These are phyloP conservation scores for Elongisporangium senticosum DNA, from an alignment of 352 stramenopile genomes.

Conservation along the genomic window DNA sequence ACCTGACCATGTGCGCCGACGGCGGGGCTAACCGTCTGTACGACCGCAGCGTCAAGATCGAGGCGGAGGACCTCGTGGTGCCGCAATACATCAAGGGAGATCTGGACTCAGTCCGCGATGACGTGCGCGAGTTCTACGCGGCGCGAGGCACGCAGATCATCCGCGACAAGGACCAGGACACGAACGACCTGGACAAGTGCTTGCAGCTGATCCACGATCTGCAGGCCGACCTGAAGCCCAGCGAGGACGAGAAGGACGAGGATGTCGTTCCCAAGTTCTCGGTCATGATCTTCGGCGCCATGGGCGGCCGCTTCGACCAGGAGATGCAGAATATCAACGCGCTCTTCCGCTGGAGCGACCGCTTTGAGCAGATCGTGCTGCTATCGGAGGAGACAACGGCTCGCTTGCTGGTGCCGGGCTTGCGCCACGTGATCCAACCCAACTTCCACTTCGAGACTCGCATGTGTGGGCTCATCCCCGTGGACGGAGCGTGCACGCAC, in stretches of 20 bases:
- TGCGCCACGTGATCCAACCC: constrained; percentile 66
- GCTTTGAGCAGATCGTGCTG: constrained; percentile 81
- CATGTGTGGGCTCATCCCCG: constrained; percentile 92
- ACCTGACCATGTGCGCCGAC: constrained; percentile 89
- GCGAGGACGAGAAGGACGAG: constrained; percentile 3
- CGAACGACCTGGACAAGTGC: constrained; percentile 95
- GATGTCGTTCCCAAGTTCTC: constrained; percentile 30
- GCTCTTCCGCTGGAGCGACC: constrained; percentile 84
- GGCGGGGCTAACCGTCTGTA: constrained; percentile 94
- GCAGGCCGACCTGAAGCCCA: constrained; percentile 11
- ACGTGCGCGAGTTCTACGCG: constrained; percentile 87
- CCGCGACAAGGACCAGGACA: constrained; percentile 84
- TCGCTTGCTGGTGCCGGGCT: constrained; percentile 63
- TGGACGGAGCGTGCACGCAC: constrained; percentile 71
- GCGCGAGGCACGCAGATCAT: constrained; percentile 55
- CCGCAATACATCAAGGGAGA: constrained; percentile 94
- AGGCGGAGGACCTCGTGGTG: constrained; percentile 33
- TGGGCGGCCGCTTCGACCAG: constrained; percentile 96
- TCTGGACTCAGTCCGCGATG: constrained; percentile 88
- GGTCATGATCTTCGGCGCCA: constrained; percentile 91
- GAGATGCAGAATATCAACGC: constrained; percentile 95
- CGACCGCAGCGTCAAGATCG: constrained; percentile 46
- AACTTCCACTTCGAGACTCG: constrained; percentile 88
- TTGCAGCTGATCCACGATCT: constrained; percentile 57
- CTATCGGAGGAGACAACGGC: constrained; percentile 89